Base-by-base conservation (phyloP, 208 protist genomes). In the Crithidia thermophila region DNA sequence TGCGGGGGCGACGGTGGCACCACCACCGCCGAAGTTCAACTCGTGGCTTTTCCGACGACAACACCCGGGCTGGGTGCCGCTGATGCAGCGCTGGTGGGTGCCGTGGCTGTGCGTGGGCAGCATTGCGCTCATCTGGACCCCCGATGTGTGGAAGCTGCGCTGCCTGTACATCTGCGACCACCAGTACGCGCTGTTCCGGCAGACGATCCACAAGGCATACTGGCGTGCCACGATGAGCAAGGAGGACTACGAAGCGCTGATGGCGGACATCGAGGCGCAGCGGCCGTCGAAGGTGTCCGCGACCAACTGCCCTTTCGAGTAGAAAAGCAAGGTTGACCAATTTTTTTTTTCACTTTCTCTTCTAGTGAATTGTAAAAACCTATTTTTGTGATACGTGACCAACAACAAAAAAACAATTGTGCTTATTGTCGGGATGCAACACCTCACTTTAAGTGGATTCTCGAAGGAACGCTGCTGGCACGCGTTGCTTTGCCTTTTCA, bases 41-140 rank as follows among this genome's bases (percentile, higher is more conserved):
- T 76, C 75, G 67, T 94, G 88, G 85, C 75, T 94, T 11, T 94
- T 94, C 71, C 89, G 89, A 55, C 79, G 72, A 0, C 69, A 81
- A 31, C 82, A 90, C 45, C 85, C 85, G 10, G 78, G 78, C 49
- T 91, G 88, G 84, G 81, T 90, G 20, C 88, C 88, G 34, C 60
- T 94, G 55, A 87, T 94, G 72, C 88, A 94, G 69, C 88, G 88
- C 1, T 87, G 85, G 81, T 94, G 88, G 85, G 82, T 94, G 59
- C 88, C 88, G 20, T 91, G 69, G 76, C 47, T 83, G 20, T 94
- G 88, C 62, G 14, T 68, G 6, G 73, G 52, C 53, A 71, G 72
- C 43, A 51, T 83, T 23, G 62, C 46, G 21, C 30, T 88, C 25
- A 69, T 93, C 10, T 94, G 88, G 85, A 94, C 88, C 0, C 88